A percentile compares a stretch with the other conserved stretches of the same genome.
These are phyloP conservation scores for Hygrophorus pudorinus DNA, from an alignment of 768 basidiomycete genomes.

Conservation along the genomic window DNA sequence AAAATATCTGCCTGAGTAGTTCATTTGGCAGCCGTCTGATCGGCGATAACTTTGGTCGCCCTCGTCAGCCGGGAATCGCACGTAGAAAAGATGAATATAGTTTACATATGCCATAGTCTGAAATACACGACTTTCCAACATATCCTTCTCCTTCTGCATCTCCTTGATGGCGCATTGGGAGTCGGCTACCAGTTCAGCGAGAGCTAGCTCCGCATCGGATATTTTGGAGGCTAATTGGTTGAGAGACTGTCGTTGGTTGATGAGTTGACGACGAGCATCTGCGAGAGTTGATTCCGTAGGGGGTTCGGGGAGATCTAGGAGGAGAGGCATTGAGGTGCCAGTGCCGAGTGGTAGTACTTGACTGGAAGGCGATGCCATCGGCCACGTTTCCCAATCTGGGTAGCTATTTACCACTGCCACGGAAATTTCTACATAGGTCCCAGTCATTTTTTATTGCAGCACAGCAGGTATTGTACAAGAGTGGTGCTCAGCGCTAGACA, in stretches of 20 bases:
- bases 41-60: conserved; percentile 36
- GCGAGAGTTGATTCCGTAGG: conserved; percentile 46
- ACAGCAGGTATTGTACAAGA: no score
- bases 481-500: no score
- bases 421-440: no score
- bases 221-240: conserved; percentile 36
- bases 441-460: no score
- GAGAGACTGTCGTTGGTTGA: conserved; percentile 21
- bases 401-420: conserved; percentile 12
- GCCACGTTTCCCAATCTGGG: conserved; percentile 2
- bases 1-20: conserved; percentile 63
- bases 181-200: conserved; percentile 50
- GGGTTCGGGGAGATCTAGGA: conserved; percentile 32
- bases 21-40: conserved; percentile 64
- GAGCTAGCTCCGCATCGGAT: conserved; percentile 38
- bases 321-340: conserved; percentile 18
- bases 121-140: conserved; percentile 37
- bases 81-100: no score
- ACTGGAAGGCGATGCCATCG: conserved; percentile 1
- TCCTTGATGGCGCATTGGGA: conserved; percentile 43
- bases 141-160: conserved; percentile 37
- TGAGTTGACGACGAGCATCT: conserved; percentile 41
- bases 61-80: no score
- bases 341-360: no score
- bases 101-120: conserved; percentile 42